phyloP scores from a whole-genome alignment of 2,329 filamentous ascomycete genomes.

The Parastagonospora nodorum region DNA sequence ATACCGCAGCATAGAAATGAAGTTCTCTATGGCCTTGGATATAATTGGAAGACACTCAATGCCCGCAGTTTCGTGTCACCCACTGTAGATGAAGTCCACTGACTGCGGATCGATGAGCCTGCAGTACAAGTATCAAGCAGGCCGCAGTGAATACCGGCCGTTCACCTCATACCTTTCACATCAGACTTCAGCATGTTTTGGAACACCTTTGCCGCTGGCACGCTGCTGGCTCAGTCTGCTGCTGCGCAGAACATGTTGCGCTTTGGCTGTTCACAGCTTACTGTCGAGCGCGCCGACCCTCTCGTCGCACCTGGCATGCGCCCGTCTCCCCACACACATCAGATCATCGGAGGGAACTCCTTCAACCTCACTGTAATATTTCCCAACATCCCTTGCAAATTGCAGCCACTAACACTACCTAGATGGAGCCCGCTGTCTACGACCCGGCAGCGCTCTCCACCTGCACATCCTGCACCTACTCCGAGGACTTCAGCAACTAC shows the following conservation, averaged over 20 bases:
- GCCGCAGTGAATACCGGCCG: neutral
- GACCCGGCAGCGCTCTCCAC: slow-evolving; percentile 31
- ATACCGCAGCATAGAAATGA: slow-evolving; percentile 7
- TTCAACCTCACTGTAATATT: slow-evolving; percentile 35
- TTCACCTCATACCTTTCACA: neutral
- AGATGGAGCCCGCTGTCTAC: slow-evolving; percentile 35
- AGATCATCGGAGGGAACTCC: slow-evolving; percentile 40
- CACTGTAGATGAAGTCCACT: slow-evolving; percentile 8
- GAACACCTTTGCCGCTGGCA: slow-evolving; percentile 25
- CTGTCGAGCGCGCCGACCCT: slow-evolving; percentile 60
- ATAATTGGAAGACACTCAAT: slow-evolving; percentile 5
- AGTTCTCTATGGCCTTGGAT: slow-evolving; percentile 4
- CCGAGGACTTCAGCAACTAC: slow-evolving; percentile 38
- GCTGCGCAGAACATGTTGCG: slow-evolving; percentile 41
- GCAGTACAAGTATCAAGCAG: slow-evolving; percentile 12
- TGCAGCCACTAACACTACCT: slow-evolving; percentile 4
- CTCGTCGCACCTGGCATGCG: slow-evolving; percentile 34
- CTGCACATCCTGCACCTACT: slow-evolving; percentile 39
- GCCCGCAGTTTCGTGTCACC: neutral
- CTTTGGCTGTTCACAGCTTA: slow-evolving; percentile 42
- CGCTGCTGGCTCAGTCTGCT: slow-evolving; percentile 28
- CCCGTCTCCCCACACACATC: slow-evolving; percentile 38
- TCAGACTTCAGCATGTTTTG: slow-evolving; percentile 26
- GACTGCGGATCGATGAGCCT: neutral
- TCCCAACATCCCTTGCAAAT: neutral